Conservation (phyloP, 148 eudicot species). For the Diospyros kaki region DNA sequence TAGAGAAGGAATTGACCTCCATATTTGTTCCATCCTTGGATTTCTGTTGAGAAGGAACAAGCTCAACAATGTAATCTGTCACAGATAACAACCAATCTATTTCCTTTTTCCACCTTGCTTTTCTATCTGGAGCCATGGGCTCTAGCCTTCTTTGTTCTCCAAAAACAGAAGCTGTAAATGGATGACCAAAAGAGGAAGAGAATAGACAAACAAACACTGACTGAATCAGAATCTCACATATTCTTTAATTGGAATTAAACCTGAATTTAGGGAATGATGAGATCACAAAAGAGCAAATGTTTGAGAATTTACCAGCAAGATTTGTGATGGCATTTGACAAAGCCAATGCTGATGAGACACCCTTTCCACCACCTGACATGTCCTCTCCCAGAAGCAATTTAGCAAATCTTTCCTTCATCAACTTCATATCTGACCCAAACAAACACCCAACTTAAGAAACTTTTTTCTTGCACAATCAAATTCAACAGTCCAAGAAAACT, state of each 20-base stretch:
- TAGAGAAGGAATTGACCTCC: slow-evolving; percentile 32
- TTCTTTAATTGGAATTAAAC: neutral
- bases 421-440: slow-evolving; percentile 34
- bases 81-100: slow-evolving; percentile 65
- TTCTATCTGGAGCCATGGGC: slow-evolving; percentile 56
- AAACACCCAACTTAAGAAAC: neutral
- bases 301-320: slow-evolving; percentile 40
- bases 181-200: neutral
- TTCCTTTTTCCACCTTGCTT: slow-evolving; percentile 58
- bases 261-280: neutral
- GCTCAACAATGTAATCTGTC: slow-evolving; percentile 61
- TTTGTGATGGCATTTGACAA: slow-evolving; percentile 59
- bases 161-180: slow-evolving; percentile 52
- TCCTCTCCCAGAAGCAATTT: slow-evolving; percentile 60
- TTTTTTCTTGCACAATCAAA: too few relatives aligned
- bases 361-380: slow-evolving; percentile 66
- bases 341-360: slow-evolving; percentile 56
- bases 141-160: slow-evolving; percentile 55
- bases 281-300: neutral
- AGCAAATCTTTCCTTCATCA: slow-evolving; percentile 54
- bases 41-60: slow-evolving; percentile 51
- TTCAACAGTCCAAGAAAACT: too few relatives aligned
- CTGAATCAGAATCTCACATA: neutral
- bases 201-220: neutral
- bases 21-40: slow-evolving; percentile 41